Percentiles rank a stretch among this genome's conserved stretches.
These are phyloP conservation scores for Sherardia arvensis DNA, from an alignment of 257 asterid genomes.

Conservation along the genomic window DNA sequence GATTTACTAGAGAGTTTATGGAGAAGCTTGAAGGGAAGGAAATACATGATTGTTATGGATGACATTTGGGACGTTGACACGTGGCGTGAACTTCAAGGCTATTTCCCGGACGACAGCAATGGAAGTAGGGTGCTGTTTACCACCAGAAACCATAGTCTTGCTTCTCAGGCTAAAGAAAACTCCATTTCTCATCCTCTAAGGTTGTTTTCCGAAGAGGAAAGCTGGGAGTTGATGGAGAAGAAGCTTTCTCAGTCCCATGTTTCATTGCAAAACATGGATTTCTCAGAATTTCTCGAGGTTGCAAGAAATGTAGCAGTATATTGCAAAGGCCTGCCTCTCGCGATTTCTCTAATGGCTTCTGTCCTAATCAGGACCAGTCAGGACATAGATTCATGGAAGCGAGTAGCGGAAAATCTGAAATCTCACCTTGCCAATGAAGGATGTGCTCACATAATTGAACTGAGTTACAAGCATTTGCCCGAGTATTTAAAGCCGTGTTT, in stretches of 20 bases:
- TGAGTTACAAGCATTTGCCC: neutral
- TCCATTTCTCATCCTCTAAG: neutral
- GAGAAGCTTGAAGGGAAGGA: neutral
- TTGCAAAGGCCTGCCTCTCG: constrained; percentile 1
- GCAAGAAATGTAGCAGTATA: neutral
- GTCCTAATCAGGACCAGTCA: neutral
- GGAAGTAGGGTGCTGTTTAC: constrained; percentile 1
- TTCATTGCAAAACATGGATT: too few species aligned
- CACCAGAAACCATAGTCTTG: neutral
- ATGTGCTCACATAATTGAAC: neutral
- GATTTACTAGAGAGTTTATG: neutral
- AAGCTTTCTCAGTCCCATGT: neutral
- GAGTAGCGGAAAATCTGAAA: neutral
- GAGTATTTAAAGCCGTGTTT: neutral
- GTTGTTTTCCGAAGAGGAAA: neutral
- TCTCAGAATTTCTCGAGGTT: neutral
- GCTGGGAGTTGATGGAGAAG: neutral
- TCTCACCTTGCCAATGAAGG: neutral
- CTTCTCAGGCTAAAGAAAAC: neutral
- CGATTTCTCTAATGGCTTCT: neutral
- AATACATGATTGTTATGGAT: neutral
- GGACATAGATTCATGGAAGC: neutral
- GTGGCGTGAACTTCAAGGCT: neutral
- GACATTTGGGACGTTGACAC: neutral
- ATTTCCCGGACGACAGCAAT: neutral